Evolutionary conservation across 2,329 filamentous ascomycete genomes (phyloP), one percentile per base, ranked within the genome.

Genomic region (Daldinia eschscholtzii): DNA sequence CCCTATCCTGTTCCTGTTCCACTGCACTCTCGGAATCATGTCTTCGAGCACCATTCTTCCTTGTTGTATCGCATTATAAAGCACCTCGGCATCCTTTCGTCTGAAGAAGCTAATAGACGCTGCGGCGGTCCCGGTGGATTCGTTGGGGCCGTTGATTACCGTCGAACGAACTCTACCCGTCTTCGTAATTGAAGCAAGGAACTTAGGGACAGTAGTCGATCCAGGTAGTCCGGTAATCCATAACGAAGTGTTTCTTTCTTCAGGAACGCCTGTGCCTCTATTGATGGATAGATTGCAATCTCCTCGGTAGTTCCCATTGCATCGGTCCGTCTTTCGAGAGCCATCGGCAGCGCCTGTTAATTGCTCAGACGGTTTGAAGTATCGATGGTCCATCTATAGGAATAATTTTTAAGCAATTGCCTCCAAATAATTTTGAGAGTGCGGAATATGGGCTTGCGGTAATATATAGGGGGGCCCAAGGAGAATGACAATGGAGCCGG

Each of bases 51-150:
- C 30, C 3, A 70, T 58, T 1, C 20, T 10, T 0, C 64, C 56
- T 4, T 48, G 23, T 13, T 59, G 26, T 30, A 64, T 48, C 6
- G 39, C 18, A 1, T 26, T 23, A 20, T 26, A 59, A 0, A 71
- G 61, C 0, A 6, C 9, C 28, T 67, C 67, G 0, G 70, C 70
- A 20, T 61, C 61, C 0, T 13, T 4, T 15, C 70, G 48, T 6
- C 6, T 20, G 37, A 71, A 71, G 58, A 71, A 71, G 39, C 64
- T 67, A 3, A 71, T 57, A 0, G 64, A 52, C 0, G 70, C 67
- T 0, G 70, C 67, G 0, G 70, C 55, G 9, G 55, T 64, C 0
- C 2, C 7, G 10, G 46, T 61, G 3, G 1, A 18, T 0, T 33
- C 61, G 2, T 37, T 57, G 0, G 70, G 57, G 1, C 4, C 5